phyloP scores from a whole-genome alignment of 495 filamentous ascomycete genomes.

The Polyplosphaeria fusca region DNA sequence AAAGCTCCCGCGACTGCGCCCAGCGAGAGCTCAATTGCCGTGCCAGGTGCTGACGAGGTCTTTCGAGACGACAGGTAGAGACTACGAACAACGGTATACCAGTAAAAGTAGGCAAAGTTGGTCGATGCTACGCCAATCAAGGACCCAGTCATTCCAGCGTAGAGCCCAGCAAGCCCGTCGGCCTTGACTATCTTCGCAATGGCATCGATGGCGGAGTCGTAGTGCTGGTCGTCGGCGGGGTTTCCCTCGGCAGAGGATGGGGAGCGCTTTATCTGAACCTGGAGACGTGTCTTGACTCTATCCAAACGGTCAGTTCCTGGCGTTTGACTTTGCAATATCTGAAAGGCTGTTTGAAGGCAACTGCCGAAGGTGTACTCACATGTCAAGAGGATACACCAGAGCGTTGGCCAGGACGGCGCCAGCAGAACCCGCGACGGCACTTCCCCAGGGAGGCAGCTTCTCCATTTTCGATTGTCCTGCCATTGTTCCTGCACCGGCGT shows the following conservation, averaged over 20 bases:
- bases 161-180: conserved; percentile 80
- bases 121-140: conserved; percentile 91
- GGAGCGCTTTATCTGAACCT: conserved; percentile 85
- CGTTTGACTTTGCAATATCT: too few relatives aligned
- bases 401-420: conserved; percentile 95
- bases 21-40: conserved; percentile 77
- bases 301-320: too few relatives aligned
- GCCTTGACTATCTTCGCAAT: conserved; percentile 78
- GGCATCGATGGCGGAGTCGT: conserved; percentile 81
- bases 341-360: too few relatives aligned
- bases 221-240: conserved; percentile 57
- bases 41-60: conserved; percentile 65
- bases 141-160: conserved; percentile 81
- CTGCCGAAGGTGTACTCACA: conserved; percentile 57
- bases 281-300: conserved; percentile 94
- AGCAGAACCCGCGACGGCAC: conserved; percentile 85
- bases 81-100: conserved; percentile 86
- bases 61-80: conserved; percentile 72
- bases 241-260: conserved; percentile 40
- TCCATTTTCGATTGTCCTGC: conserved; percentile 74
- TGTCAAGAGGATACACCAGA: conserved; percentile 92
- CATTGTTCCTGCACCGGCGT: conserved; percentile 56
- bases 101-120: conserved; percentile 99
- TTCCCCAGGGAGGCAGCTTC: conserved; percentile 85
- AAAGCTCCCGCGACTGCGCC: conserved; percentile 87